Percentiles rank a stretch among this genome's conserved stretches.
Evolutionary conservation across 768 basidiomycete genomes (phyloP).

Genomic region (Hericium coralloides): DNA sequence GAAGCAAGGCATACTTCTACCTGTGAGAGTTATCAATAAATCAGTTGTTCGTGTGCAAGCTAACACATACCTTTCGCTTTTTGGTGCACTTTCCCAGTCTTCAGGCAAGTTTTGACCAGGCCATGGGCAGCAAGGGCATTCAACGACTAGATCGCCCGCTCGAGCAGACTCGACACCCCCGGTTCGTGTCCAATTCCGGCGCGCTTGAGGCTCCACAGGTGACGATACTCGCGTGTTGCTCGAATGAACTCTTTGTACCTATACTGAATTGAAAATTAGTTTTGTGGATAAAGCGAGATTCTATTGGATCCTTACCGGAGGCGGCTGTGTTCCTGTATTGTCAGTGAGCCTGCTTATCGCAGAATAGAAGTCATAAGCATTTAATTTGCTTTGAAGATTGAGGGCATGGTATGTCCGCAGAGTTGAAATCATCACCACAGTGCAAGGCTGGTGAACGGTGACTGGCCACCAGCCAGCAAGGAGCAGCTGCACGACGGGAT

Average conservation of each 20-base stretch:
- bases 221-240: constrained; percentile 13
- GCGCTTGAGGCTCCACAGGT: constrained; percentile 16
- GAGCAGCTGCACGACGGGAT: background rate
- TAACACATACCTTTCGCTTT: constrained; percentile 8
- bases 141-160: constrained; percentile 11
- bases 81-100: constrained; percentile 11
- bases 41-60: background rate
- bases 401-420: background rate
- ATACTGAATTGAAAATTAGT: background rate
- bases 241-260: constrained; percentile 5
- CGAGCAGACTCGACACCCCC: constrained; percentile 5
- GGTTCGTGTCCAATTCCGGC: constrained; percentile 15
- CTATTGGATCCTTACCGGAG: too few species aligned
- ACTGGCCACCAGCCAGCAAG: background rate
- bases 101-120: constrained; percentile 14
- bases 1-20: constrained; percentile 5
- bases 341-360: background rate
- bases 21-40: background rate
- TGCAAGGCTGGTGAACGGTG: background rate
- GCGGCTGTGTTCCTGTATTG: too few species aligned
- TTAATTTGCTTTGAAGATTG: background rate
- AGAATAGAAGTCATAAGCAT: background rate
- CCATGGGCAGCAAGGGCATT: constrained; percentile 20
- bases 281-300: background rate
- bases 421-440: background rate